phyloP scores from a whole-genome alignment of 192 early-diverging fungal genomes.

The Phlyctochytrium arcticum region DNA sequence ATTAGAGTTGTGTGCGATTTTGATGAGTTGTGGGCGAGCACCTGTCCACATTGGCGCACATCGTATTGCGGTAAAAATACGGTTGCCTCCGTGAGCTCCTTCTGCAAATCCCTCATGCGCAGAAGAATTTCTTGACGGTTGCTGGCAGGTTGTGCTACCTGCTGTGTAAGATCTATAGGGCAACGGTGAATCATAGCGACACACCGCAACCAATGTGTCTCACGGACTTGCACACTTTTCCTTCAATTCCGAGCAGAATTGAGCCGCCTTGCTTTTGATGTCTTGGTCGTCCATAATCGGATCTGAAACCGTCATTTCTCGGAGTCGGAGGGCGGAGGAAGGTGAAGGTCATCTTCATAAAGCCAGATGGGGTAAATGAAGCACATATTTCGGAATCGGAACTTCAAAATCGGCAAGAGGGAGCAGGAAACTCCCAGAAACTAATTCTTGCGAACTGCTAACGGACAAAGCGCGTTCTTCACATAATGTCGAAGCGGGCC shows the following conservation, averaged over 20 bases:
- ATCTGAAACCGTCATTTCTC: too few relatives aligned
- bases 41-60: constrained; percentile 56
- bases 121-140: background rate
- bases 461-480: too few relatives aligned
- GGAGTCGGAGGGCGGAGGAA: too few relatives aligned
- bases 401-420: too few relatives aligned
- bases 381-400: too few relatives aligned
- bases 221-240: background rate
- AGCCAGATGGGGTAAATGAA: too few relatives aligned
- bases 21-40: too few relatives aligned
- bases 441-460: too few relatives aligned
- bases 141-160: background rate
- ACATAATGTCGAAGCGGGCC: too few relatives aligned
- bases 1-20: background rate
- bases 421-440: too few relatives aligned
- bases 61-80: constrained; percentile 66
- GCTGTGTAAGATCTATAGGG: background rate
- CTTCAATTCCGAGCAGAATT: constrained; percentile 16
- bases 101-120: constrained; percentile 53
- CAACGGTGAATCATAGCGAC: background rate
- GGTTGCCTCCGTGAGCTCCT: constrained; percentile 57
- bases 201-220: background rate
- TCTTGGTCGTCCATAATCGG: too few relatives aligned
- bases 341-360: too few relatives aligned
- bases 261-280: constrained; percentile 12